Base-by-base conservation (phyloP, 345 rosid genomes). In the Corchorus olitorius region DNA sequence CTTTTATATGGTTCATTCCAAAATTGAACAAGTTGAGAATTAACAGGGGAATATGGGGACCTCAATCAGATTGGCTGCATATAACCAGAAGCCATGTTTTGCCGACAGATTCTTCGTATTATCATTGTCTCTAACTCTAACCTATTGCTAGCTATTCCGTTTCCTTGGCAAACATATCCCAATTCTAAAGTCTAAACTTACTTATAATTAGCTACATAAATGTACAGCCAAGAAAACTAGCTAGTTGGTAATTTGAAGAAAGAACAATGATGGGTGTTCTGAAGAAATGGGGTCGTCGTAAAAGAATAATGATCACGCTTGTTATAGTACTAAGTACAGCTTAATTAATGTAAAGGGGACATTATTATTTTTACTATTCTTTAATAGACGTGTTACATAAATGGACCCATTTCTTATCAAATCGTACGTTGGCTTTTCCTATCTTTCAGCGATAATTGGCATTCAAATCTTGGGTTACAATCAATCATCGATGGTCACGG, bases 361-460 rank as follows among this genome's bases (percentile, higher is more conserved):
- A 34, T 15, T 16, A 6, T 33, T 46, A 27, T 52, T 34, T 5
- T 52, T 9, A 13, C 15, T 19, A 43, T 65, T 69, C 16, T 67
- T 70, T 33, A 16, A 46, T 52, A 17, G 46, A 52, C 73, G 45
- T 70, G 73, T 6, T 1, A 15, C 8, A 8, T 27, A 50, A 33
- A 12, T 12, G 73, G 73, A 70, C 60, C 73, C 73, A 52, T 52
- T 27, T 70, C 74, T 70, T 52, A 70, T 53, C 46, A 52, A 20
- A 37, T 2, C 46, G 48, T 70, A 70, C 74, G 74, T 70, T 70
- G 22, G 72, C 49, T 3, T 4, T 6, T 39, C 43, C 43, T 39
- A 4, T 39, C 70, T 16, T 19, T 27, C 58, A 69, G 73, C 48
- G 60, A 35, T 27, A 53, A 52, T 53, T 34, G 61, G 61, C 74